These are phyloP conservation scores for Xylaria grammica DNA, from an alignment of 495 filamentous ascomycete genomes.

Conservation along the genomic window DNA sequence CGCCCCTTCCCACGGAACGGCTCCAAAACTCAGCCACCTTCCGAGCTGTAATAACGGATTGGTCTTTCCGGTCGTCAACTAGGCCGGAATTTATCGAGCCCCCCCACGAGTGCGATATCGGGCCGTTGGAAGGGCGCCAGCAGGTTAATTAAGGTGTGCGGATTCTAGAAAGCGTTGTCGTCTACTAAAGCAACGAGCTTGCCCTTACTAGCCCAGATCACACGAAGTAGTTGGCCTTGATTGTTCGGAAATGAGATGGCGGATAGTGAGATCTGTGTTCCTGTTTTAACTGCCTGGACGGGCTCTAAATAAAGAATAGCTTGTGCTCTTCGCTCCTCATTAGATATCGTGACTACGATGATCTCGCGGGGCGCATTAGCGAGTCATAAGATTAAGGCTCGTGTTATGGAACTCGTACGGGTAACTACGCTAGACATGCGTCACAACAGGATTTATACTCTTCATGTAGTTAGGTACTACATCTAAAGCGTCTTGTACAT, in stretches of 20 bases:
- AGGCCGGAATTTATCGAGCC: conserved; percentile 30
- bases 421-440: no score
- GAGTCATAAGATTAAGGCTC: no score
- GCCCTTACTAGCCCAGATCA: not conserved
- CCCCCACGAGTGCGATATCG: conserved; percentile 24
- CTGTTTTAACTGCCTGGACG: not conserved
- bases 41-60: conserved; percentile 22
- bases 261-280: not conserved
- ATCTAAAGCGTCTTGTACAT: no score
- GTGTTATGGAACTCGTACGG: no score
- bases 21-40: conserved; percentile 32
- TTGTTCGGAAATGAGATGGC: not conserved
- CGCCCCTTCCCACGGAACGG: conserved; percentile 19
- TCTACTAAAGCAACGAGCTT: not conserved
- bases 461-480: no score
- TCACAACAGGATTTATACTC: no score
- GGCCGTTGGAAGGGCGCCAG: conserved; percentile 30
- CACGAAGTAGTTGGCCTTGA: not conserved
- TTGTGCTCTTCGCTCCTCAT: not conserved
- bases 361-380: no score
- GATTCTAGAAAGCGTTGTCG: not conserved
- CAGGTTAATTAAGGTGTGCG: conserved; percentile 13
- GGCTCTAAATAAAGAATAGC: not conserved
- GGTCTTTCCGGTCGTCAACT: conserved; percentile 20
- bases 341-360: not conserved